phyloP scores from a whole-genome alignment of 441 rosid genomes.

The Gossypium lobatum region DNA sequence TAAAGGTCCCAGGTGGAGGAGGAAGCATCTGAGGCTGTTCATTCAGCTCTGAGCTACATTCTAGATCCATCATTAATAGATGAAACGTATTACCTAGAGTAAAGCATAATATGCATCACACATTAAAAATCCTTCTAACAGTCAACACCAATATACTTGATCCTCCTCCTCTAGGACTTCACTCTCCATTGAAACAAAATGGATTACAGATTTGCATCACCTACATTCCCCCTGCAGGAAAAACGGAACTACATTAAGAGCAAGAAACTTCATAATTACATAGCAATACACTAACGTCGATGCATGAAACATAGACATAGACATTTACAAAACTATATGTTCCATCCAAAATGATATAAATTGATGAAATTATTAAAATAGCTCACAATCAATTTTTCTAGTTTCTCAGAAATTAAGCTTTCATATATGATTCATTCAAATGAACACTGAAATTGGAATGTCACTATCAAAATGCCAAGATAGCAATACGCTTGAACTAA shows the following conservation, averaged over 20 bases:
- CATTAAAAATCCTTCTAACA: neutral
- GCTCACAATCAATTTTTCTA: neutral
- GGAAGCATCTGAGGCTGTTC: slow-evolving; percentile 41
- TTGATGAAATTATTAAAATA: neutral
- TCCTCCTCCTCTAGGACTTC: slow-evolving; percentile 19
- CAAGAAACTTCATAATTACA: neutral
- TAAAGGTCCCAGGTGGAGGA: slow-evolving; percentile 45
- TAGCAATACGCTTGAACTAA: neutral
- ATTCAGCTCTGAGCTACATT: slow-evolving; percentile 25
- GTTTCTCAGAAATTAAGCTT: neutral
- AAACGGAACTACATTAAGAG: neutral
- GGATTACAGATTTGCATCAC: neutral
- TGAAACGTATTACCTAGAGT: slow-evolving; percentile 20
- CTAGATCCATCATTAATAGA: slow-evolving; percentile 30
- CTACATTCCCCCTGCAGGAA: slow-evolving; percentile 2
- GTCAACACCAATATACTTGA: neutral
- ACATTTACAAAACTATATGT: neutral
- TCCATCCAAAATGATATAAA: neutral
- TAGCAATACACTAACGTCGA: neutral
- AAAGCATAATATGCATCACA: neutral
- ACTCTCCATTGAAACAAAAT: slow-evolving; percentile 12
- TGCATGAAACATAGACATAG: neutral
- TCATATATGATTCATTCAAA: neutral
- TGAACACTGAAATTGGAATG: neutral
- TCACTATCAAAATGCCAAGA: slow-evolving; percentile 1